Evolutionary conservation across 345 rosid species (phyloP).

Genomic region (Salix viminalis): DNA sequence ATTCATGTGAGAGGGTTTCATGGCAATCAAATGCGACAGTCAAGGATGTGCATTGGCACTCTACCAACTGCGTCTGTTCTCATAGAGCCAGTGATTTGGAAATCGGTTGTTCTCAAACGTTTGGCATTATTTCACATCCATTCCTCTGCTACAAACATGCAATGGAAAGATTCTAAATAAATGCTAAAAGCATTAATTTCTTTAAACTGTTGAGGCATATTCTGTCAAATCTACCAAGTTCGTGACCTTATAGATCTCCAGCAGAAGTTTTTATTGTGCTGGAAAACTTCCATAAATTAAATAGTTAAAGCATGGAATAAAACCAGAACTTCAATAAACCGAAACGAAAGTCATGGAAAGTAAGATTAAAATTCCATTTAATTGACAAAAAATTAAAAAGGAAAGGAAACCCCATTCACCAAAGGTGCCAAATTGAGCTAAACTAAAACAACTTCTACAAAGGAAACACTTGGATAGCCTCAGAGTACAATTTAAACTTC

Average conservation of each 20-base stretch:
- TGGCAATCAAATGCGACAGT: background rate
- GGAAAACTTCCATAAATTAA: background rate
- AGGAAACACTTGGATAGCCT: slow-evolving; percentile 19
- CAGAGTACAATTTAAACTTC: slow-evolving; percentile 28
- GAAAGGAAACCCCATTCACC: slow-evolving; percentile 5
- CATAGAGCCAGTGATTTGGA: background rate
- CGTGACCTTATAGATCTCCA: background rate
- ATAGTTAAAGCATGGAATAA: background rate
- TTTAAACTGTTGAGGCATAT: background rate
- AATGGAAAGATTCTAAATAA: background rate
- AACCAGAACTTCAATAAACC: background rate
- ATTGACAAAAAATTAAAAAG: slow-evolving; percentile 3
- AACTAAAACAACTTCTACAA: slow-evolving; percentile 14
- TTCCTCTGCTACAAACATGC: background rate
- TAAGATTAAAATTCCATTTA: slow-evolving; percentile 4
- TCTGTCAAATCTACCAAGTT: background rate
- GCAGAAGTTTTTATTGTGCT: background rate
- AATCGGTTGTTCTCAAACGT: background rate
- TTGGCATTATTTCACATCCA: background rate
- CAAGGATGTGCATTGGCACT: background rate
- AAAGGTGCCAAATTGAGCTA: slow-evolving; percentile 9
- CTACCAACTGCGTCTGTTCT: background rate
- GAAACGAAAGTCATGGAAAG: background rate
- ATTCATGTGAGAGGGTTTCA: background rate
- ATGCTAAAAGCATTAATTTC: background rate